A percentile compares a stretch with the other conserved stretches of the same genome.
Conservation (phyloP, 768 basidiomycete species). For the Russula griseocarnosa region DNA sequence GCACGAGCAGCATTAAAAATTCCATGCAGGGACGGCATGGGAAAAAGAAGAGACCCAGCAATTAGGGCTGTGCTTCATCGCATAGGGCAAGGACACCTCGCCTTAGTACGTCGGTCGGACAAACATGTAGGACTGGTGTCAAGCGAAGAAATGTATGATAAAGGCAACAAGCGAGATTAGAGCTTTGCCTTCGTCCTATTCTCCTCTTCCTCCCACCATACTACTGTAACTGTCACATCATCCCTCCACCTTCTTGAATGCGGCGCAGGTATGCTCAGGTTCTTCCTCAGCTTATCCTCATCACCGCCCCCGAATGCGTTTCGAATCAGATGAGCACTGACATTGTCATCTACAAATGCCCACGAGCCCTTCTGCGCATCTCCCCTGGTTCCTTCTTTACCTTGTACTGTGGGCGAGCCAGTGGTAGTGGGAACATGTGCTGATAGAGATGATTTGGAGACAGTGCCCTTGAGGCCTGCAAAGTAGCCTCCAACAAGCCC, state of each 20-base stretch:
- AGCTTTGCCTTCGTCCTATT: conserved; percentile 49
- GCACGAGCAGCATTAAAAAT: conserved; percentile 38
- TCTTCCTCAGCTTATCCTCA: conserved; percentile 48
- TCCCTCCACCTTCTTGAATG: conserved; percentile 74
- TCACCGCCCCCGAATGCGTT: conserved; percentile 92
- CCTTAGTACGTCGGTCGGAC: conserved; percentile 11
- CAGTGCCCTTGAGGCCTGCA: conserved; percentile 59
- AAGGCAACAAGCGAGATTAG: conserved; percentile 34
- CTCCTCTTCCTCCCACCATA: conserved; percentile 79
- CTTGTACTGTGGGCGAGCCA: conserved; percentile 57
- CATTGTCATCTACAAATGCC: conserved; percentile 76
- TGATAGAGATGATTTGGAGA: conserved; percentile 57
- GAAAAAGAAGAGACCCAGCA: conserved; percentile 36
- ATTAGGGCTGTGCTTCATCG: conserved; percentile 30
- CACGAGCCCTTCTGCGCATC: conserved; percentile 48
- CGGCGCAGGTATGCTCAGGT: conserved; percentile 81
- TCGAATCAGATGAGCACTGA: conserved; percentile 78
- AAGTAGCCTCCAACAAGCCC: conserved; percentile 81
- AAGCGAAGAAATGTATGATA: conserved; percentile 18
- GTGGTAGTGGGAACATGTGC: conserved; percentile 51
- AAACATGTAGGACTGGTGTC: conserved; percentile 15
- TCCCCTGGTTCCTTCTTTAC: conserved; percentile 48
- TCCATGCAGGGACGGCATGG: conserved; percentile 34
- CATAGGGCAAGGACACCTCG: conserved; percentile 10
- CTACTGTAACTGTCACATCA: conserved; percentile 79